Conservation (phyloP, 78 protist genomes). For the Bigelowiella natans region DNA sequence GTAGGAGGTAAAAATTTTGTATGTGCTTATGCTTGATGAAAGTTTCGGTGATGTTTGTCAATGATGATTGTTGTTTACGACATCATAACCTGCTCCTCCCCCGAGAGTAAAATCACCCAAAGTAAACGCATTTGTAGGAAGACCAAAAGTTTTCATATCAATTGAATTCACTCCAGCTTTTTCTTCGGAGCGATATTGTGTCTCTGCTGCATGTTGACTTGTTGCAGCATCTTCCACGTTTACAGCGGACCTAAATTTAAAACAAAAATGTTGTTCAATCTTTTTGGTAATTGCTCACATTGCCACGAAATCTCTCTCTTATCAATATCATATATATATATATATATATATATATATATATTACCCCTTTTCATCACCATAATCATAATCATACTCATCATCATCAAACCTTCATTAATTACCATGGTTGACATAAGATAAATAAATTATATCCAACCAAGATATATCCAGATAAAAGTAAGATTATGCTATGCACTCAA, state of each 20-base stretch:
- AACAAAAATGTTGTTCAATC: not conserved
- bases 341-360: not conserved
- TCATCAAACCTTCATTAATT: too few relatives aligned
- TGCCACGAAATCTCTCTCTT: not conserved
- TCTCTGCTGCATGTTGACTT: not conserved
- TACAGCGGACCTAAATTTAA: not conserved
- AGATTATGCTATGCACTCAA: not conserved
- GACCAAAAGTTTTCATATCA: not conserved
- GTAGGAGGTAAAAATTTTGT: not conserved
- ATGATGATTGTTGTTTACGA: not conserved
- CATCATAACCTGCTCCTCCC: not conserved
- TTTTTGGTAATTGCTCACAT: not conserved
- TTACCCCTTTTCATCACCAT: not conserved
- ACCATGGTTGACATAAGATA: too few relatives aligned
- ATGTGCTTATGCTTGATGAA: not conserved
- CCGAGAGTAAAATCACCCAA: not conserved
- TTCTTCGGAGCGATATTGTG: not conserved
- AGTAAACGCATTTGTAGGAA: not conserved
- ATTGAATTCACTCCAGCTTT: not conserved
- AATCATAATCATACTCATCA: not conserved
- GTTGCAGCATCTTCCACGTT: not conserved
- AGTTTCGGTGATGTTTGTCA: not conserved
- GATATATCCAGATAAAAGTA: not conserved
- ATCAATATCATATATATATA: not conserved
- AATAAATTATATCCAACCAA: not conserved